Conservation (phyloP, 2,329 filamentous ascomycete genomes). For the Aspergillus brasiliensis region DNA sequence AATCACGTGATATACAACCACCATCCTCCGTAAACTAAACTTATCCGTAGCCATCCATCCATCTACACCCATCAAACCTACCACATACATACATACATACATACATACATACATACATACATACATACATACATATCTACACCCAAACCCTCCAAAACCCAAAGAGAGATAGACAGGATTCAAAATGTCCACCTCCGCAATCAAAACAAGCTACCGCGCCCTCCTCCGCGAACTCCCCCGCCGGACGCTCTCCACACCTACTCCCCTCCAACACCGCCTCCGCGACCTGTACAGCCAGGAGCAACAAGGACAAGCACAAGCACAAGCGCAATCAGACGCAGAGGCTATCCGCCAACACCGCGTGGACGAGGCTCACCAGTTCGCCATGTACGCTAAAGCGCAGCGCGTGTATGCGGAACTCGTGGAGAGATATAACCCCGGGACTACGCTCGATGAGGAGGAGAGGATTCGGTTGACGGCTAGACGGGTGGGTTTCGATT, state of each 20-base stretch:
- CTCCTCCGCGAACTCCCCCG: slow-evolving; percentile 87
- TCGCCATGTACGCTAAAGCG: slow-evolving; percentile 77
- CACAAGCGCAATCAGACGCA: slow-evolving; percentile 15
- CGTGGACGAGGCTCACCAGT: slow-evolving; percentile 69
- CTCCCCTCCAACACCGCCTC: slow-evolving; percentile 70
- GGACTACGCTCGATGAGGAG: slow-evolving; percentile 81
- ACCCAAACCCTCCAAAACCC: not conserved
- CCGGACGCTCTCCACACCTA: slow-evolving; percentile 63
- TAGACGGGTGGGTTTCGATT: slow-evolving; percentile 83
- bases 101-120: not conserved
- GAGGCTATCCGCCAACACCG: slow-evolving; percentile 31
- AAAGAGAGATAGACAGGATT: slow-evolving; percentile 1
- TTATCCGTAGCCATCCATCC: not conserved
- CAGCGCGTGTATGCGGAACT: slow-evolving; percentile 81
- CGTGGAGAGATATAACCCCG: slow-evolving; percentile 90
- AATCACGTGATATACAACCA: slow-evolving; percentile 3
- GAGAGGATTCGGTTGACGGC: slow-evolving; percentile 84
- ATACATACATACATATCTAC: not conserved
- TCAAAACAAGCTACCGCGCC: slow-evolving; percentile 76
- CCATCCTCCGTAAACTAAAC: not conserved
- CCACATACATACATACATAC: not conserved
- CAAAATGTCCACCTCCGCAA: slow-evolving; percentile 22
- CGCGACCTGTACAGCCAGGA: slow-evolving; percentile 61
- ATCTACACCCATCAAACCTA: not conserved
- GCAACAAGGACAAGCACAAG: slow-evolving; percentile 33